phyloP scores from a whole-genome alignment of 73 alveolate genomes.

The Paramecium primaurelia region DNA sequence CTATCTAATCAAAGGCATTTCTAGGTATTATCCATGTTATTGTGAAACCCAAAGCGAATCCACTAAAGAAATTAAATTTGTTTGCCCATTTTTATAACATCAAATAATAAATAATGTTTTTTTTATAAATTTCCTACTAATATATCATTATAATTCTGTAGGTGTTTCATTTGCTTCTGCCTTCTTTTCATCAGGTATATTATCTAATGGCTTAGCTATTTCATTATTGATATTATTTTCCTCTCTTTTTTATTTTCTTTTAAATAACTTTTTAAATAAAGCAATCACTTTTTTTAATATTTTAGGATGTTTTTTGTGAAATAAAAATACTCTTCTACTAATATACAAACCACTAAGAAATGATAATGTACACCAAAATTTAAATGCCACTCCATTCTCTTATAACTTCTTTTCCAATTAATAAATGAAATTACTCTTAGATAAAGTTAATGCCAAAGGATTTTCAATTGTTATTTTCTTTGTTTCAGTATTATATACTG shows the following conservation, averaged over 20 bases:
- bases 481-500: background rate
- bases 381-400: background rate
- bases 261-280: background rate
- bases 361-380: background rate
- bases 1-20: background rate
- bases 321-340: background rate
- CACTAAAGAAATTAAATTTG: constrained; percentile 15
- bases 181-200: background rate
- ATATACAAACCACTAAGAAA: background rate
- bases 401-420: background rate
- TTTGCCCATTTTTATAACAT: background rate
- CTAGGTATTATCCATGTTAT: background rate
- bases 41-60: background rate
- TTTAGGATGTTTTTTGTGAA: background rate
- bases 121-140: background rate
- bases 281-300: background rate
- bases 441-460: constrained; percentile 14
- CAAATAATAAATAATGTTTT: background rate
- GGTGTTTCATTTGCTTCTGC: background rate
- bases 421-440: background rate
- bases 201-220: background rate
- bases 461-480: background rate
- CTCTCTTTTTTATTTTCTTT: background rate
- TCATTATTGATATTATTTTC: background rate
- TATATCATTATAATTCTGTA: background rate